phyloP scores from a whole-genome alignment of 371 early-diverging fungal species.

The Syncephalis fuscata region DNA sequence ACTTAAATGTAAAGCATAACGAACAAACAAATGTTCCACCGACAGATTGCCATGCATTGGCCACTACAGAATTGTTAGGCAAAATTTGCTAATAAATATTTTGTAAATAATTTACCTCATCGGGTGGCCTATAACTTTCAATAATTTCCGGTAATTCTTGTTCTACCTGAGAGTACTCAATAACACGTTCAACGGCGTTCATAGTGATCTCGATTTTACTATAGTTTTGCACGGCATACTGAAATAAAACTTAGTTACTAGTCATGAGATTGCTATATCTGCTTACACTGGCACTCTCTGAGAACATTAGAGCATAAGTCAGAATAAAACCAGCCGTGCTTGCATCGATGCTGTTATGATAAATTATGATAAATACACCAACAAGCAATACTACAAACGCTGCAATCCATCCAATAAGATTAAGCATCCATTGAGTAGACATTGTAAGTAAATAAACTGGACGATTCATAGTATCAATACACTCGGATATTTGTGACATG shows the following conservation, averaged over 20 bases:
- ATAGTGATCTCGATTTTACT: constrained; percentile 44
- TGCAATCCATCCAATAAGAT: constrained; percentile 47
- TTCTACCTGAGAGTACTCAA: constrained; percentile 34
- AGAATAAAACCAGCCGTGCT: constrained; percentile 62
- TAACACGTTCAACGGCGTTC: constrained; percentile 48
- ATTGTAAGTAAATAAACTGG: constrained; percentile 57
- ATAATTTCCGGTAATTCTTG: constrained; percentile 37
- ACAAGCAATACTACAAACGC: constrained; percentile 38
- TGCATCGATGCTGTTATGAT: constrained; percentile 28
- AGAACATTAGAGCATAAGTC: constrained; percentile 51
- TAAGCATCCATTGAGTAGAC: constrained; percentile 66
- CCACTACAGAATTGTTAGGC: constrained; percentile 31
- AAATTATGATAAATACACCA: constrained; percentile 25
- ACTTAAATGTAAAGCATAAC: constrained; percentile 36
- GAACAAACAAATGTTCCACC: constrained; percentile 31
- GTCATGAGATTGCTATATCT: neutral
- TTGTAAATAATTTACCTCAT: constrained; percentile 14
- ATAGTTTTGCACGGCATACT: constrained; percentile 21
- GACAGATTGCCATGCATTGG: constrained; percentile 40
- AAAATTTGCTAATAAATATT: constrained; percentile 38
- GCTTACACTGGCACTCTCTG: constrained; percentile 25
- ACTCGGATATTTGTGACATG: constrained; percentile 25
- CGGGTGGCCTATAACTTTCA: constrained; percentile 25
- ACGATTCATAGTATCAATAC: constrained; percentile 39
- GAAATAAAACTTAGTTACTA: constrained; percentile 7